Evolutionary conservation across 495 filamentous ascomycete genomes (phyloP), one percentile per base, ranked within the genome.

Genomic region (Aspergillus biplanus): DNA sequence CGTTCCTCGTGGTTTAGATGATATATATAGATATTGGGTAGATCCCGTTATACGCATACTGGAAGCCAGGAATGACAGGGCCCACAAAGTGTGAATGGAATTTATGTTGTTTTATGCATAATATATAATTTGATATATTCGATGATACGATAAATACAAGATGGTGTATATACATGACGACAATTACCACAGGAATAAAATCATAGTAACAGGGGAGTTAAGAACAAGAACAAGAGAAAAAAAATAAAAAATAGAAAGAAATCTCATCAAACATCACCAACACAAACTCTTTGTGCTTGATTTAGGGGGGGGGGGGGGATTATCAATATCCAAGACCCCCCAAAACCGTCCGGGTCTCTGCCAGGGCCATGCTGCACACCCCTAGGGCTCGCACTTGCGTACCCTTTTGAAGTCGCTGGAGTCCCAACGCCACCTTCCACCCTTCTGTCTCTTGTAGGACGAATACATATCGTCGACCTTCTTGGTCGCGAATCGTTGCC

Each of bases 381-480:
- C 87, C 88, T 33, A 93, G 73, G 12, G 86, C 81, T 61, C 89
- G 76, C 18, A 87, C 86, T 67, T 90, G 88, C 27, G 85, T 84
- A 7, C 95, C 92, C 49, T 84, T 80, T 47, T 89, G 78, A 56
- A 99, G 78, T 27, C 86, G 81, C 73, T 92, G 86, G 62, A 99
- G 74, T 9, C 92, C 92, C 27, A 90, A 82, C 1, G 89, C 88
- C 35, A 99, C 87, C 78, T 99, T 99, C 95, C 95, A 97, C 15
- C 87, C 90, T 72, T 99, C 93, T 37, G 88, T 86, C 69, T 94
- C 89, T 33, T 84, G 80, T 16, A 97, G 70, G 3, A 98, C 81
- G 70, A 97, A 97, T 54, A 97, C 82, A 68, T 90, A 96, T 48
- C 86, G 82, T 71, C 90, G 90, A 33, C 88, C 90, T 58, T 97